Percentiles rank a stretch among this genome's conserved stretches.
phyloP scores from a whole-genome alignment of 495 filamentous ascomycete genomes.

The Penicillium mononematosum region DNA sequence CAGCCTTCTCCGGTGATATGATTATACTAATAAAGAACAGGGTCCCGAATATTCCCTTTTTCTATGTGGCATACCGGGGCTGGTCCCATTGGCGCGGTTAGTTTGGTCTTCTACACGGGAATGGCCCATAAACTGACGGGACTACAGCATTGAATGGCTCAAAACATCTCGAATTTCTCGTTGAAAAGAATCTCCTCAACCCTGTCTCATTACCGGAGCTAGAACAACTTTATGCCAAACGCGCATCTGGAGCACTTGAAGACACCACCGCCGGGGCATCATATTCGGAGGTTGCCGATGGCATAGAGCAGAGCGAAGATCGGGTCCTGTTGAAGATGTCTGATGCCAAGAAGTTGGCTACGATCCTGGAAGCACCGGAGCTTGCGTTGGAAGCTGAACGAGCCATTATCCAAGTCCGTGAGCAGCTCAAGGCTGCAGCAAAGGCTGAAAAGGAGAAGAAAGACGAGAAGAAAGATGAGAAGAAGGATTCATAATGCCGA shows the following conservation, averaged over 20 bases:
- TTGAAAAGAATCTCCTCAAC: conserved; percentile 66
- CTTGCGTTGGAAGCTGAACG: conserved; percentile 86
- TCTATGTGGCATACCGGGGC: conserved; percentile 84
- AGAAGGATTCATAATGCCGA: conserved; percentile 29
- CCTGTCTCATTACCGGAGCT: conserved; percentile 61
- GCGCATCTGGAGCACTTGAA: conserved; percentile 30
- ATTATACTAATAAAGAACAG: conserved; percentile 42
- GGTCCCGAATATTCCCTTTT: conserved; percentile 94
- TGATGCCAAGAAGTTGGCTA: conserved; percentile 61
- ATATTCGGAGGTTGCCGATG: conserved; percentile 37
- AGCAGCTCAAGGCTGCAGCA: conserved; percentile 54
- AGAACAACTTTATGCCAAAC: conserved; percentile 67
- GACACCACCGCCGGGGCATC: conserved; percentile 24
- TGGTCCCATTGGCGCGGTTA: conserved; percentile 67
- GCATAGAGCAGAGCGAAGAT: conserved; percentile 51
- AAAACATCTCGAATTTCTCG: conserved; percentile 77
- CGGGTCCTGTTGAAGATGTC: conserved; percentile 58
- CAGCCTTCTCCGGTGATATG: not conserved
- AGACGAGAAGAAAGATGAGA: conserved; percentile 10
- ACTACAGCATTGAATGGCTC: conserved; percentile 72
- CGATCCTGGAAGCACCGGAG: conserved; percentile 73
- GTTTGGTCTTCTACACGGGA: conserved; percentile 12
- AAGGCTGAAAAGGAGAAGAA: conserved; percentile 28
- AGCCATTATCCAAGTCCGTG: conserved; percentile 83
- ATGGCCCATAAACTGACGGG: conserved; percentile 11